Conservation (phyloP, 306 rosid species). For the Prunus campanulata region DNA sequence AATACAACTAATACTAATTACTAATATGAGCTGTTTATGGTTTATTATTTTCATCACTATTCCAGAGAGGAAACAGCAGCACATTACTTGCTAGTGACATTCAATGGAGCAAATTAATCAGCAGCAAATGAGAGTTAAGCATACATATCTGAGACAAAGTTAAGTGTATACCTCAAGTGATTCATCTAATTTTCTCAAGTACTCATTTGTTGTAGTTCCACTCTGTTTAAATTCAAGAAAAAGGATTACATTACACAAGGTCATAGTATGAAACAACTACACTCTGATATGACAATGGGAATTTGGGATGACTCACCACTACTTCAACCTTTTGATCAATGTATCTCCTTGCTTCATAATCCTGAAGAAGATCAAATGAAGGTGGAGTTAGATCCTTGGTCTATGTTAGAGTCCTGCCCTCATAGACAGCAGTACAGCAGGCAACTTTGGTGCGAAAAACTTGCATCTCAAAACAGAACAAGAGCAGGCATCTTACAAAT, state of each 20-base stretch:
- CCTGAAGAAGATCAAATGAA: slow-evolving; percentile 37
- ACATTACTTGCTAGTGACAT: background rate
- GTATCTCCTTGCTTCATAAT: slow-evolving; percentile 73
- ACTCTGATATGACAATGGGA: slow-evolving; percentile 24
- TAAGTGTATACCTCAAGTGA: slow-evolving; percentile 65
- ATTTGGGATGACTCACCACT: slow-evolving; percentile 39
- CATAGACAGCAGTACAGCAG: background rate
- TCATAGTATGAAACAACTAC: slow-evolving; percentile 12
- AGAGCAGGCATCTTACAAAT: slow-evolving; percentile 50
- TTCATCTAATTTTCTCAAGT: slow-evolving; percentile 68
- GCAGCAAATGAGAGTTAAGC: background rate
- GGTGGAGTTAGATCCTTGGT: background rate
- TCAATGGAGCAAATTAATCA: background rate
- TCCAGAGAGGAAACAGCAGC: background rate
- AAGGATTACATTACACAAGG: slow-evolving; percentile 1
- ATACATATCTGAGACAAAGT: slow-evolving; percentile 1
- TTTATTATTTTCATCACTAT: background rate
- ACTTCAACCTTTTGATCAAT: slow-evolving; percentile 90
- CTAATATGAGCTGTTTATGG: background rate
- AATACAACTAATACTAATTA: background rate
- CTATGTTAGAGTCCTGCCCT: background rate
- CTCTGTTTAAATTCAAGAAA: slow-evolving; percentile 50
- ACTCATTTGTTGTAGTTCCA: slow-evolving; percentile 68
- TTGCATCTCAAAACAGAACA: slow-evolving; percentile 1
- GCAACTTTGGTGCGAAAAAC: background rate